Evolutionary conservation across 495 filamentous ascomycete species (phyloP), one percentile per base, ranked within the genome.

Genomic region (Halenospora varia): DNA sequence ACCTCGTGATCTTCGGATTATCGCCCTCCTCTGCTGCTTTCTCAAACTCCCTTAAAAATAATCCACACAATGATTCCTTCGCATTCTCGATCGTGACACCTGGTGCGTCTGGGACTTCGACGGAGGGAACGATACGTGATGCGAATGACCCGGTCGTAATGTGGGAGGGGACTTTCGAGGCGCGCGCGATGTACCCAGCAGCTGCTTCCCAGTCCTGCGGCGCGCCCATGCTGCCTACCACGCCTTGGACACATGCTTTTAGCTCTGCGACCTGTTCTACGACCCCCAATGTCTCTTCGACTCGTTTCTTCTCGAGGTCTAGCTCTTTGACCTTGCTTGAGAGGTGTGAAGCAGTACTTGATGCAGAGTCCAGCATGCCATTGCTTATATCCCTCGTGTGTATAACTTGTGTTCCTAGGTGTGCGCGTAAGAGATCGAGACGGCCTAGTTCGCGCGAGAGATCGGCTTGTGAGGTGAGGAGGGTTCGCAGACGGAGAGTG

Each of bases 141-240:
- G 94, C 94, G 66, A 97, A 98, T n/a, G 82, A 80, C 1, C 95
- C 88, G 52, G 87, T 76, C 45, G 92, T 76, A 58, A 97, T 92
- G 0, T 86, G 78, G 17, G 81, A 72, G 0, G 94, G 92, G 41
- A 98, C 86, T 61, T 87, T 82, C 42, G 82, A 80, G 3, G 95
- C 90, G 10, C 94, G 85, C 50, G 86, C 82, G 42, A 97, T 78
- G 69, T 96, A 97, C 29, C 81, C 87, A 40, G 94, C 94, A 2
- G 94, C 94, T 0, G 87, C 93, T 73, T 98, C 94, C 95, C 95
- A 98, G 72, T 97, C 95, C 71, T 98, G 94, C 40, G 95, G 88
- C 1, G 91, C 94, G 11, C 94, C 95, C 94, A 98, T 97, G 41
- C 89, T 92, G 17, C 90, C 92, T 13, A 89, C 84, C 23, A 97